Evolutionary conservation across 306 rosid species (phyloP).

Genomic region (Malus orientalis): DNA sequence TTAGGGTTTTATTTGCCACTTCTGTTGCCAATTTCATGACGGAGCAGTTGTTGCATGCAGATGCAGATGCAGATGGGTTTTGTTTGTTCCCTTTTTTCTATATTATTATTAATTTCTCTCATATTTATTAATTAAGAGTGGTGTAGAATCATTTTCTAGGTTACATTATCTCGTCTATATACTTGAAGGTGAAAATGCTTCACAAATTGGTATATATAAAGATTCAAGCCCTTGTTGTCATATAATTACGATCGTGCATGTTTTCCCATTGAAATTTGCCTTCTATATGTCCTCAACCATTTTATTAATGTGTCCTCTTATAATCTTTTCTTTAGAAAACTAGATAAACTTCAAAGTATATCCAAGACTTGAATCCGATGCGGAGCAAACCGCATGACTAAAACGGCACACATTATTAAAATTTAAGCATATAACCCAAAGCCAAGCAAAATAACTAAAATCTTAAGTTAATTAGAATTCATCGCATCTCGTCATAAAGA

Average conservation of each 20-base stretch:
- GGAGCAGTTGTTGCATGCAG: constrained; percentile 3
- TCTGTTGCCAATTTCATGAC: not conserved
- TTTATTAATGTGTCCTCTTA: not conserved
- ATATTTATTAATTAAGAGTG: not conserved
- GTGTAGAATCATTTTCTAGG: not conserved
- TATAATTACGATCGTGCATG: not conserved
- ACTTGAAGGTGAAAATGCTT: not conserved
- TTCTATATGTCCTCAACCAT: not conserved
- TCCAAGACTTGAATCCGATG: not conserved
- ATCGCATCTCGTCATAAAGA: too few species aligned
- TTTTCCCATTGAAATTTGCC: not conserved
- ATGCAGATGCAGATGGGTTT: not conserved
- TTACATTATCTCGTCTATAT: constrained; percentile 1
- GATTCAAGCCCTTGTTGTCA: not conserved
- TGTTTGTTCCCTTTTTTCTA: not conserved
- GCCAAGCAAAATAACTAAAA: not conserved
- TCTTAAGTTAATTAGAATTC: too few species aligned
- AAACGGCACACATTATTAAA: too few species aligned
- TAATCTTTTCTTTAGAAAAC: not conserved
- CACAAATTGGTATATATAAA: not conserved
- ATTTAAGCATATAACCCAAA: not conserved
- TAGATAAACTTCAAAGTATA: not conserved
- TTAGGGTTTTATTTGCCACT: not conserved
- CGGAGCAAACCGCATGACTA: too few species aligned
- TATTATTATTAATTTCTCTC: not conserved